Evolutionary conservation across 2,329 filamentous ascomycete species (phyloP).

Genomic region (Paecilomyces dactylethromorphus): DNA sequence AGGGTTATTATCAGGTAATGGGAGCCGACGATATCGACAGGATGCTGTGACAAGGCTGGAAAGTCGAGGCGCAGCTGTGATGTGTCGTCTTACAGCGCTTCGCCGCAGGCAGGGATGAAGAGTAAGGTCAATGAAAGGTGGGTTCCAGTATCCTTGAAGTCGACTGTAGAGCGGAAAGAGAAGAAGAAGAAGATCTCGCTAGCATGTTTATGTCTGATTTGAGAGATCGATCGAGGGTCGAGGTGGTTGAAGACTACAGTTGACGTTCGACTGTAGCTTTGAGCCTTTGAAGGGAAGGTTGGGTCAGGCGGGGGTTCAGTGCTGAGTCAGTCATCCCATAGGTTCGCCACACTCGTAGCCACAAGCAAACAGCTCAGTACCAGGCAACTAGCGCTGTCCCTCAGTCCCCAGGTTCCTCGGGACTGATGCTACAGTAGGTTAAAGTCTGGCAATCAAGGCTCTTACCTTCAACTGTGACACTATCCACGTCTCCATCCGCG

Average conservation of each 20-base stretch:
- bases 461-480: neutral
- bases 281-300: slow-evolving; percentile 4
- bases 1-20: slow-evolving; percentile 10
- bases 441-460: neutral
- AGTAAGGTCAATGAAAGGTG: slow-evolving; percentile 2
- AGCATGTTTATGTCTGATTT: slow-evolving; percentile 13
- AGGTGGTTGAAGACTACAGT: neutral
- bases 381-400: slow-evolving; percentile 3
- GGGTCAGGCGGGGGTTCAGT: slow-evolving; percentile 8
- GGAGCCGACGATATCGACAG: slow-evolving; percentile 4
- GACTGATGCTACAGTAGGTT: neutral
- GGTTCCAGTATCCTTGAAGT: neutral
- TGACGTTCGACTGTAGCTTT: slow-evolving; percentile 1
- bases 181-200: slow-evolving; percentile 6
- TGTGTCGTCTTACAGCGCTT: slow-evolving; percentile 1
- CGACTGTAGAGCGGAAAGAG: slow-evolving; percentile 1
- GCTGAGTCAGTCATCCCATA: slow-evolving; percentile 14
- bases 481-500: neutral
- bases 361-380: slow-evolving; percentile 15
- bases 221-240: slow-evolving; percentile 2
- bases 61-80: neutral
- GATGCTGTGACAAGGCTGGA: neutral
- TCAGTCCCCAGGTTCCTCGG: slow-evolving; percentile 5
- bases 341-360: slow-evolving; percentile 7
- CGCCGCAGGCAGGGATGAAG: neutral